Base-by-base conservation (phyloP, 139 green algal species). In the Marvania coccoides region DNA sequence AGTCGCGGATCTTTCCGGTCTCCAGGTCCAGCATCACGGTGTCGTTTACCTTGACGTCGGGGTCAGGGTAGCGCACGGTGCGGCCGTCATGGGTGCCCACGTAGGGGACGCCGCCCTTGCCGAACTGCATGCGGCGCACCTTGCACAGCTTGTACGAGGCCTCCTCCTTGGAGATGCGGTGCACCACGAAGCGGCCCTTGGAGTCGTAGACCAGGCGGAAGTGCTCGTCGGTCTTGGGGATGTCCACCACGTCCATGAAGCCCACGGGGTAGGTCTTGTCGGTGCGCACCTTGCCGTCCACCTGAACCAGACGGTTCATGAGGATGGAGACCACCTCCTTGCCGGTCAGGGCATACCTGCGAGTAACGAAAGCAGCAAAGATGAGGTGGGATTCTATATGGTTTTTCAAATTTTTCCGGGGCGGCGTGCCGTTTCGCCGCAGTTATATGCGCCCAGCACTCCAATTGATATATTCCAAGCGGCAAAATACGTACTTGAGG, bases 51-150 rank as follows among this genome's bases (percentile, higher is more conserved):
- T 92, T 94, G 78, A 97, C 90, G 46, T 96, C 80, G 19, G 95
- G 95, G 78, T 99, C 95, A 10, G 95, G 93, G 86, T 97, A 99
- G 74, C 95, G 90, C 58, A 99, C 88, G 62, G 95, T 99, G 77
- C 95, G 85, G 65, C 93, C 92, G 74, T 99, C 95, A 74, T 97
- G 91, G 48, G 90, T 96, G 58, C 67, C 83, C 58, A 98, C 82
- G 85, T 90, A 96, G 40, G 95, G 95, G 26, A 99, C 78, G 75
- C 81, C 90, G 67, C 90, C 90, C 81, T 96, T 91, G 70, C 95
- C 93, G 55, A 95, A 82, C 67, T 89, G 74, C 45, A 78, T 34
- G 60, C 74, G 71, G 48, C 47, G 61, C 30, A 84, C 94, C 79
- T 96, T 95, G 87, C 87, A 94, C 67, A 99, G 89, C 95, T 99